Base-by-base conservation (phyloP, 1,284 basidiomycete species). In the Apiotrichum sp. region DNA sequence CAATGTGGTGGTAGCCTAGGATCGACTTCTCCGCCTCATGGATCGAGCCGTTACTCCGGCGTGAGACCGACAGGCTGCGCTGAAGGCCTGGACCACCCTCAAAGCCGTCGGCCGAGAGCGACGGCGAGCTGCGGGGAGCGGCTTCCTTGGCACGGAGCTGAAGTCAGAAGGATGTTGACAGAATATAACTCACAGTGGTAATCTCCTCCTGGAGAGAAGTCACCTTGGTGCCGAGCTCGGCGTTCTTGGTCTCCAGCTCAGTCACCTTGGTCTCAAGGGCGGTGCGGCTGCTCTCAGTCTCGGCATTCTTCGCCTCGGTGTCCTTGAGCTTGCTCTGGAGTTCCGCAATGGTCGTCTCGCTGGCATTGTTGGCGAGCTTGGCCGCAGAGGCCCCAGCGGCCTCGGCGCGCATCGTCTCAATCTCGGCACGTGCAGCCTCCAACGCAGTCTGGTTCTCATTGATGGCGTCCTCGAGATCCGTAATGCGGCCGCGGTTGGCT, bases 341-440 rank as follows among this genome's bases (percentile, higher is more conserved):
- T 70, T 95, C 92, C 57, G 85, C 85, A 0, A 88, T 79, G 39
- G 88, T 81, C 35, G 75, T 72, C 56, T 84, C 81, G 1, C 85
- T 83, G 50, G 16, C 50, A 11, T 22, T 34, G 7, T 7, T 31
- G 13, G 48, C n/a, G 32, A 3, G 4, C 61, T 61, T 80, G 80
- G 59, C 78, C 78, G 56, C 45, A 61, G 62, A 59, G 29, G 71
- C 66, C 32, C 71, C 68, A 78, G 36, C 55, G 3, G 88, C 77
- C 63, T 96, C 92, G 35, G 82, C 79, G 56, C 93, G 80, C 52
- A 96, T 75, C 3, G 79, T 79, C 77, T 98, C 93, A 31, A 97
- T 87, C 72, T 98, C 95, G 8, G 88, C 89, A 51, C 88, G 80
- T n/a, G 93, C 89, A 67, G 86, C 87, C 76, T 98, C 93, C 14